These are phyloP conservation scores for Monilinia laxa DNA, from an alignment of 2,329 filamentous ascomycete species.

Conservation along the genomic window DNA sequence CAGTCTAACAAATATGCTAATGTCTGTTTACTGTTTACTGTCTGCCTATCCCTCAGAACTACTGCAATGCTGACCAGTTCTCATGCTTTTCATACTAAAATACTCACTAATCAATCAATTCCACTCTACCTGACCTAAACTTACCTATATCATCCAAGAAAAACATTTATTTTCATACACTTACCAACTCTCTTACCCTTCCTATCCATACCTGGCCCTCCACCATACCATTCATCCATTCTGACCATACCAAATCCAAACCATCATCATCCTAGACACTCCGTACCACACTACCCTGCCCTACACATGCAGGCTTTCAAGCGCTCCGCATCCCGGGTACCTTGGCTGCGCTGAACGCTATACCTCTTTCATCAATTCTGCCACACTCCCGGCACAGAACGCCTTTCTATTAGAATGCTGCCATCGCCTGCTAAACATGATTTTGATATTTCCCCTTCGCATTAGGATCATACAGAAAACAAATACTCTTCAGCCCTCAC, in stretches of 20 bases:
- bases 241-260: slow-evolving; percentile 21
- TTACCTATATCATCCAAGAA: background rate
- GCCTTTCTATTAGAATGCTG: slow-evolving; percentile 36
- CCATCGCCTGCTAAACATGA: slow-evolving; percentile 33
- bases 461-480: slow-evolving; percentile 17
- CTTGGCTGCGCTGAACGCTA: slow-evolving; percentile 28
- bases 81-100: background rate
- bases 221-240: slow-evolving; percentile 11
- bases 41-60: background rate
- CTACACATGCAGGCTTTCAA: slow-evolving; percentile 24
- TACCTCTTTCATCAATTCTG: slow-evolving; percentile 24
- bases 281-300: slow-evolving; percentile 21
- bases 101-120: slow-evolving; percentile 6
- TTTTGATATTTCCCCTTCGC: slow-evolving; percentile 25
- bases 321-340: slow-evolving; percentile 25
- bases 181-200: slow-evolving; percentile 9
- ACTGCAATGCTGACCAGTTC: background rate
- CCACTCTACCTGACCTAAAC: slow-evolving; percentile 8
- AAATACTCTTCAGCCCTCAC: slow-evolving; percentile 22
- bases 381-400: slow-evolving; percentile 22
- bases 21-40: background rate
- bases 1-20: slow-evolving; percentile 9
- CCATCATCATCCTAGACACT: slow-evolving; percentile 21
- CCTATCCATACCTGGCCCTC: background rate
- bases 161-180: slow-evolving; percentile 6